phyloP scores from a whole-genome alignment of 768 basidiomycete genomes.

The Tulasnella calospora region DNA sequence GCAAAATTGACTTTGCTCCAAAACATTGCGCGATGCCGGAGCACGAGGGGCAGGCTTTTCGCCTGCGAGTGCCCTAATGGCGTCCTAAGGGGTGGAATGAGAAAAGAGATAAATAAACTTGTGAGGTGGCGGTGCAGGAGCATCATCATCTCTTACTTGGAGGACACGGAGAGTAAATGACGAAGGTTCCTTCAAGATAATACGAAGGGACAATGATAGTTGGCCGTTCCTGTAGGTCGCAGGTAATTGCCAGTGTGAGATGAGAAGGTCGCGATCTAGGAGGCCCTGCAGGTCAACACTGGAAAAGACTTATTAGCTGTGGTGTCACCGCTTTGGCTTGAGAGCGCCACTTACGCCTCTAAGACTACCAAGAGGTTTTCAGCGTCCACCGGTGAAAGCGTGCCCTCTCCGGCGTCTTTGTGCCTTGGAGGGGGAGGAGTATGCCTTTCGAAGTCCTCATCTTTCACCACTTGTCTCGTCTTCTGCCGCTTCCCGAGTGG shows the following conservation, averaged over 20 bases:
- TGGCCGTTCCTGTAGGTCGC: conserved; percentile 40
- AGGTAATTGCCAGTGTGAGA: conserved; percentile 37
- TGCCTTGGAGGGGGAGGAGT: conserved; percentile 10
- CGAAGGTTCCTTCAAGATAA: conserved; percentile 34
- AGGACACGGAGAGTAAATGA: conserved; percentile 53
- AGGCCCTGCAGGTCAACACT: conserved; percentile 71
- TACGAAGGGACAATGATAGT: conserved; percentile 46
- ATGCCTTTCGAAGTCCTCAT: neutral
- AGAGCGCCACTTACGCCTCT: conserved; percentile 43
- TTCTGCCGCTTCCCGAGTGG: conserved; percentile 20
- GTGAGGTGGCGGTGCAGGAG: conserved; percentile 17
- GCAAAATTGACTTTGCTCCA: conserved; percentile 70
- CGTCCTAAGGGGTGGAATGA: conserved; percentile 42
- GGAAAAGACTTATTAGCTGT: conserved; percentile 12
- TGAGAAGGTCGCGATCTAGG: conserved; percentile 72
- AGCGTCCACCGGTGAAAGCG: conserved; percentile 12
- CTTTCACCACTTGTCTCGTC: conserved; percentile 13
- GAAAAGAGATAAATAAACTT: neutral
- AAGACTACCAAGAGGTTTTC: conserved; percentile 40
- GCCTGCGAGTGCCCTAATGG: conserved; percentile 63
- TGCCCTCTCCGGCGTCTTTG: conserved; percentile 18
- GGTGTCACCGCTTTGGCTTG: neutral
- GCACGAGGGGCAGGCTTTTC: conserved; percentile 63
- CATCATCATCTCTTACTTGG: conserved; percentile 44
- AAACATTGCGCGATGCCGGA: conserved; percentile 56